Evolutionary conservation across 1,139 yeast species (phyloP).

Genomic region (Candida glucosophila): DNA sequence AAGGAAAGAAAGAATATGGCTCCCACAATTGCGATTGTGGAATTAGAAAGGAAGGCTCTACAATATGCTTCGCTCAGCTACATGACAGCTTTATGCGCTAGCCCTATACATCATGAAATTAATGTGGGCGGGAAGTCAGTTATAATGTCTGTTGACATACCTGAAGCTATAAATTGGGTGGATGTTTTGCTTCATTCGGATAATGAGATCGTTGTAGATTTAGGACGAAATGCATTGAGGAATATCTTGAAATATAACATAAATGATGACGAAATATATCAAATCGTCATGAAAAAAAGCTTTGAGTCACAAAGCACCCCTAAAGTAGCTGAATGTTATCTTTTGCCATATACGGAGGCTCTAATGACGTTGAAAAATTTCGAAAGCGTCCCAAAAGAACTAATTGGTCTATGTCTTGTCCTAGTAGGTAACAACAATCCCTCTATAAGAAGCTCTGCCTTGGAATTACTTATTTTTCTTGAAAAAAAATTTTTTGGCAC

Average conservation of each 20-base stretch:
- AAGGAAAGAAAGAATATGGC: constrained; percentile 38
- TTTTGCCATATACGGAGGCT: constrained; percentile 61
- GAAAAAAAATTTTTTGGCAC: constrained; percentile 47
- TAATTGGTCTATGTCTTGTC: constrained; percentile 57
- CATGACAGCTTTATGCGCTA: constrained; percentile 74
- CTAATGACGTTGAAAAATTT: constrained; percentile 31
- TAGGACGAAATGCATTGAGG: constrained; percentile 67
- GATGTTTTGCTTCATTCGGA: constrained; percentile 56
- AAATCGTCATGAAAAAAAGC: constrained; percentile 62
- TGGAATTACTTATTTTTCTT: constrained; percentile 45
- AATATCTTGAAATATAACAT: constrained; percentile 58
- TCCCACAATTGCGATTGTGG: constrained; percentile 66
- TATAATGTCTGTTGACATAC: constrained; percentile 60
- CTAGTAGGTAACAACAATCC: constrained; percentile 60
- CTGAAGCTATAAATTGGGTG: constrained; percentile 69
- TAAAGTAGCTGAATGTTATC: constrained; percentile 58
- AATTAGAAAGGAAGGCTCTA: constrained; percentile 67
- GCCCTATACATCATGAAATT: constrained; percentile 47
- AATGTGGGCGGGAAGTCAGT: constrained; percentile 35
- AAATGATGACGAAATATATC: constrained; percentile 46
- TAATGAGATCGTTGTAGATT: constrained; percentile 48
- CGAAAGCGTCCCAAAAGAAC: constrained; percentile 42
- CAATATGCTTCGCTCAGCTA: constrained; percentile 71
- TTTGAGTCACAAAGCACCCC: constrained; percentile 46
- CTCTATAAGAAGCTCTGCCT: constrained; percentile 56